Conservation (phyloP, 768 basidiomycete species). For the Mycena crocata region DNA sequence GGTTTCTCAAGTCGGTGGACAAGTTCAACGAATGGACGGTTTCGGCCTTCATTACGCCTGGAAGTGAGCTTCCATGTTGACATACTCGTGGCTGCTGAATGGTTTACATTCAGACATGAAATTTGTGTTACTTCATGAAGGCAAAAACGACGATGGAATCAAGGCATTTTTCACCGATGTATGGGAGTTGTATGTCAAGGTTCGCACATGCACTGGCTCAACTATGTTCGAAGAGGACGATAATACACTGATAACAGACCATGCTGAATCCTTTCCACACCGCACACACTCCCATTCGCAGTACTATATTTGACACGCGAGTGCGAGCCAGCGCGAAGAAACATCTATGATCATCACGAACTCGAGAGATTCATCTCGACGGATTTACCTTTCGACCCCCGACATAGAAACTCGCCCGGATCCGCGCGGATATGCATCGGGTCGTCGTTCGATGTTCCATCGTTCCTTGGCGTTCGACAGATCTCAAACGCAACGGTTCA, state of each 20-base stretch:
- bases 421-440: neutral
- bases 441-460: too few relatives aligned
- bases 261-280: conserved; percentile 97
- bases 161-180: conserved; percentile 92
- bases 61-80: conserved; percentile 71
- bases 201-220: conserved; percentile 44
- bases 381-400: too few relatives aligned
- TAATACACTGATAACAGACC: conserved; percentile 65
- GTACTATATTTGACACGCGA: conserved; percentile 82
- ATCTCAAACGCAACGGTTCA: neutral
- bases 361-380: too few relatives aligned
- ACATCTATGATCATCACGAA: conserved; percentile 60
- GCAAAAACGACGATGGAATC: conserved; percentile 98
- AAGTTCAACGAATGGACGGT: conserved; percentile 99
- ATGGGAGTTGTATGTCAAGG: conserved; percentile 99
- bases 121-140: conserved; percentile 93
- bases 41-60: conserved; percentile 95
- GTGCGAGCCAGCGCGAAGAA: conserved; percentile 90
- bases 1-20: conserved; percentile 96
- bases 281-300: conserved; percentile 85
- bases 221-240: conserved; percentile 5
- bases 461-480: neutral
- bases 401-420: neutral
- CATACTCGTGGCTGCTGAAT: conserved; percentile 33
- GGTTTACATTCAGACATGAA: conserved; percentile 79